Base-by-base conservation (phyloP, 768 basidiomycete species). In the Tubosaeta sp. region DNA sequence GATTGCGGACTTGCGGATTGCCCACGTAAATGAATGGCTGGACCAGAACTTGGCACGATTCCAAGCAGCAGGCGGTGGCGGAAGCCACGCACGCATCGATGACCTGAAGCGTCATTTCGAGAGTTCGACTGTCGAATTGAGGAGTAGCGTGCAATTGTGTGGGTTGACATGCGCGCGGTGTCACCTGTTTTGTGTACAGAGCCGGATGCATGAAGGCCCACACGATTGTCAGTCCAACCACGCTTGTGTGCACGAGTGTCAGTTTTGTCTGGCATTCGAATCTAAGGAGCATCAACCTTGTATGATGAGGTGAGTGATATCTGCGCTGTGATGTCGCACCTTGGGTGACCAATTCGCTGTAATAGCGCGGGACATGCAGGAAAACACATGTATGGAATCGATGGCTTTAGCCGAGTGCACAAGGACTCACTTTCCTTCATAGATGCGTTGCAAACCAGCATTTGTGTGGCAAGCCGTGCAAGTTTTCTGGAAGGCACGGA, bases 301-400 rank as follows among this genome's bases (percentile, higher is more conserved):
- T 61, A 73, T 75, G 16, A 70, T 77, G 56, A 70, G 68, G 82
- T 83, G 58, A 46, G 80, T 70, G 9, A 22, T 9, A 19, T 14
- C 13, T 27, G 27, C 51, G 45, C 4, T 19, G 9, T 14, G 26
- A 2, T 4, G 22, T 5, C 8, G 14, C 26, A 8, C 26, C 13
- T 33, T 26, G 32, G 26, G 13, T 48, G 14, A 44, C 48, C 9
- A 50, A 16, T 19, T 27, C 4, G n/a, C 38, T 11, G 5, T 2
- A 0, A 22, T 33, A 84, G 82, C 16, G 82, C 81, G 27, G 83
- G 83, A 0, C 83, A 85, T 82, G 22, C 22, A 3, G 22, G 22
- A 22, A 22, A 22, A 3, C 22, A 22, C 22, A 22, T 22, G 22
- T 22, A 62, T 4, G 76, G 57, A 22, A 42, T 33, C 34, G 2